Base-by-base conservation (phyloP, 441 rosid species). In the Corymbia calophylla region DNA sequence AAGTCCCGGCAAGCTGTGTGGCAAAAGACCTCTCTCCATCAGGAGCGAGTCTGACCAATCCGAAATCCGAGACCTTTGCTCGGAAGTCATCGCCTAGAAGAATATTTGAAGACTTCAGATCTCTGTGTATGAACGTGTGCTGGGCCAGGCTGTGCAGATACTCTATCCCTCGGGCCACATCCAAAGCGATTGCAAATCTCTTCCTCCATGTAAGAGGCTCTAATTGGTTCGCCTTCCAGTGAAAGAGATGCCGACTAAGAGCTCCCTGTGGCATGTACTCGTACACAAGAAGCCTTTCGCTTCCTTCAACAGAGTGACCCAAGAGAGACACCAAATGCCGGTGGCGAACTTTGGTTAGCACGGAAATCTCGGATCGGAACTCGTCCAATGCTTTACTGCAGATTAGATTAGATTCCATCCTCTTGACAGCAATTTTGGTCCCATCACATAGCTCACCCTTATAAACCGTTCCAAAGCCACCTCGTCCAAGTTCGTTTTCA, bases 141-240 rank as follows among this genome's bases (percentile, higher is more conserved):
- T 91, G 90, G 16, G 95, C 94, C 58, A 94, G 53, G 89, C 88
- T 89, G 87, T 94, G 95, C 51, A 94, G 94, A 91, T 94, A 93
- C 91, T 94, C 95, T 90, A 94, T 91, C 89, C 94, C 95, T 88
- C 94, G 90, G 49, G 95, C 95, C 25, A 94, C 95, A 88, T 94
- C 95, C 85, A 93, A 70, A n/a, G 95, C 95, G 88, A 94, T 89
- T 51, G 60, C 85, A 60, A 94, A 88, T 89, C 95, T 92, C 90
- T 88, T 91, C 48, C 60, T 91, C 95, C 93, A 94, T 60, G 94
- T 88, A 16, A 94, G 90, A 60, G 95, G 95, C 87, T 92, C 91
- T 88, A 93, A 77, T n/a, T 90, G 87, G 13, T 91, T 89, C 13
- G 56, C 89, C 92, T 92, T 89, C 94, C 95, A 93, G 9, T 92